A percentile compares a stretch with the other conserved stretches of the same genome.
Conservation (phyloP, 2,329 filamentous ascomycete species). For the Lizonia empirigonia region DNA sequence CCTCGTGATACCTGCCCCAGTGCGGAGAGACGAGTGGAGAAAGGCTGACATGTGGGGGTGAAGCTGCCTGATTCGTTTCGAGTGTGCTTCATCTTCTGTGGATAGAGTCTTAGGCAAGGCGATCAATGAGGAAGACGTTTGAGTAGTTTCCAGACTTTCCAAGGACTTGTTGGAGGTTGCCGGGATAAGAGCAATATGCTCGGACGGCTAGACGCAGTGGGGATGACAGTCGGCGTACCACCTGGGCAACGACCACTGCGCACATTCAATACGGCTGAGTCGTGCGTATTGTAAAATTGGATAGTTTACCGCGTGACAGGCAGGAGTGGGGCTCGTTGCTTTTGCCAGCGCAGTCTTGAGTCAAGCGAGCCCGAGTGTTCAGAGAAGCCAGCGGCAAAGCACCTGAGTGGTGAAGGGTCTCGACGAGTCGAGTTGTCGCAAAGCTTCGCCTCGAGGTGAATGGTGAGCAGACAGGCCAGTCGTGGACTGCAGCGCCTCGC, state of each 20-base stretch:
- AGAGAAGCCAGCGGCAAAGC: constrained; percentile 11
- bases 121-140: not conserved
- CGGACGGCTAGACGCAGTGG: constrained; percentile 23
- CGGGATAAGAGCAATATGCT: not conserved
- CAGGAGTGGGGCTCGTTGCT: constrained; percentile 3
- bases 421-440: constrained; percentile 1
- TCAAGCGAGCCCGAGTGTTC: constrained; percentile 16
- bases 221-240: constrained; percentile 23
- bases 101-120: not conserved
- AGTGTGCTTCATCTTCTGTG: not conserved
- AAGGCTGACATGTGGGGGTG: constrained; percentile 2
- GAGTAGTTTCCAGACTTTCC: not conserved
- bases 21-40: constrained; percentile 21
- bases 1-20: constrained; percentile 33
- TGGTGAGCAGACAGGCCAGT: not conserved
- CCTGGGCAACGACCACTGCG: too few relatives aligned
- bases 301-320: constrained; percentile 15
- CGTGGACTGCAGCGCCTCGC: constrained; percentile 7
- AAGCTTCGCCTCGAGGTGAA: not conserved
- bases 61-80: constrained; percentile 14
- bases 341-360: not conserved
- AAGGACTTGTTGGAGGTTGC: constrained; percentile 1
- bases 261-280: constrained; percentile 32
- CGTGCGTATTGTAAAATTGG: constrained; percentile 30
- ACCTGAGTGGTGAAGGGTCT: not conserved